Conservation (phyloP, 2,329 filamentous ascomycete species). For the Dactylellina parvicollis region DNA sequence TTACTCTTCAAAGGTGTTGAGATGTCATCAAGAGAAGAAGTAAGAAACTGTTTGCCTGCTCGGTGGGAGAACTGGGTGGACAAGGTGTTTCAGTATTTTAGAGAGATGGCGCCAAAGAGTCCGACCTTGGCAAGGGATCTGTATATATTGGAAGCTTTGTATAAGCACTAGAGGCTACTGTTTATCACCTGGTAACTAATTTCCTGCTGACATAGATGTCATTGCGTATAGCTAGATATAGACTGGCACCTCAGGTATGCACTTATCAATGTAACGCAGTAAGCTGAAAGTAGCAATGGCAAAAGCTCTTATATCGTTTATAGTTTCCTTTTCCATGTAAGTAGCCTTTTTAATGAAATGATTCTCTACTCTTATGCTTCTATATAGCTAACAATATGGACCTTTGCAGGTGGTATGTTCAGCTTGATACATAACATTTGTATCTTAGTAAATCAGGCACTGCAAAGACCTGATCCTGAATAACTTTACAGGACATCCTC, state of each 20-base stretch:
- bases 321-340: neutral
- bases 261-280: no score
- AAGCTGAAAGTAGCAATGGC: neutral
- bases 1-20: conserved; percentile 45
- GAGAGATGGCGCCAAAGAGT: conserved; percentile 44
- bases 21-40: conserved; percentile 33
- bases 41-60: conserved; percentile 34
- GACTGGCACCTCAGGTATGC: neutral
- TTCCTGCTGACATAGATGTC: neutral
- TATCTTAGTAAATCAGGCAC: neutral
- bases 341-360: neutral
- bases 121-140: conserved; percentile 42
- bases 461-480: neutral
- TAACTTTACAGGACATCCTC: conserved; percentile 75
- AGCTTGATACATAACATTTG: neutral
- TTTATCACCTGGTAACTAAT: no score
- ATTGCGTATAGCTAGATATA: neutral
- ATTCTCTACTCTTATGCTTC: neutral
- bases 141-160: conserved; percentile 40
- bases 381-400: neutral
- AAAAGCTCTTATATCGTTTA: neutral
- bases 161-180: conserved; percentile 13
- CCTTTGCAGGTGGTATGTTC: neutral
- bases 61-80: conserved; percentile 48
- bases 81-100: conserved; percentile 36